These are phyloP conservation scores for Flaveria ramosissima DNA, from an alignment of 129 eudicot genomes.

Conservation along the genomic window DNA sequence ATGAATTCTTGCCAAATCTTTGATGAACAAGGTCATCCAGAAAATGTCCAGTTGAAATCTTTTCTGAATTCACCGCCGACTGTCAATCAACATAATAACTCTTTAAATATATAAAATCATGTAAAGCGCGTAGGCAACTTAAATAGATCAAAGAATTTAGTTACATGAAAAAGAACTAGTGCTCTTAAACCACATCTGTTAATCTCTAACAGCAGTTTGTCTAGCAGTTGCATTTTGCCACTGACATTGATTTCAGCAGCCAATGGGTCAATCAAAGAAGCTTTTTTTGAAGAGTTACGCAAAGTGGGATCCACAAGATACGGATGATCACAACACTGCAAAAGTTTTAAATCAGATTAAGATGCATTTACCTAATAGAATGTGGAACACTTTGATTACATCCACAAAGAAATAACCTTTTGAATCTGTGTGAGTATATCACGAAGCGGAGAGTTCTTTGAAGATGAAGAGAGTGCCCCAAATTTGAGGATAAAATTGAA, in stretches of 20 bases:
- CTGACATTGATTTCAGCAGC: conserved; percentile 61
- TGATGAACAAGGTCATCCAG: conserved; percentile 61
- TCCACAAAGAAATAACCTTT: background rate
- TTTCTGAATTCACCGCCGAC: conserved; percentile 47
- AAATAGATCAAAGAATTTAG: background rate
- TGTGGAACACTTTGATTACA: background rate
- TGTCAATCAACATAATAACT: conserved; percentile 19
- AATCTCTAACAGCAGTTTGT: conserved; percentile 54
- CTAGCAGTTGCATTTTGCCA: conserved; percentile 66
- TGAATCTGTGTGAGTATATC: conserved; percentile 39
- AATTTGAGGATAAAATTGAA: conserved; percentile 46
- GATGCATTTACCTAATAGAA: background rate
- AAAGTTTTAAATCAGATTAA: conserved; percentile 5
- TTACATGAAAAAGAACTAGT: conserved; percentile 73
- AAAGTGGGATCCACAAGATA: conserved; percentile 64
- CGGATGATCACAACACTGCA: conserved; percentile 86
- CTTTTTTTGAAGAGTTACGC: conserved; percentile 34
- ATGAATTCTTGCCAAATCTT: conserved; percentile 63
- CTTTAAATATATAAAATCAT: background rate
- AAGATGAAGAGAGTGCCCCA: conserved; percentile 44
- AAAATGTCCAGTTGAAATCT: conserved; percentile 54
- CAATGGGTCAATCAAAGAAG: conserved; percentile 40
- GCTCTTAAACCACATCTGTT: conserved; percentile 45
- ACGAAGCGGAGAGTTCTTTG: conserved; percentile 40
- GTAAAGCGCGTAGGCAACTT: background rate